Base-by-base conservation (phyloP, 306 rosid genomes). In the Crataegus laevigata region DNA sequence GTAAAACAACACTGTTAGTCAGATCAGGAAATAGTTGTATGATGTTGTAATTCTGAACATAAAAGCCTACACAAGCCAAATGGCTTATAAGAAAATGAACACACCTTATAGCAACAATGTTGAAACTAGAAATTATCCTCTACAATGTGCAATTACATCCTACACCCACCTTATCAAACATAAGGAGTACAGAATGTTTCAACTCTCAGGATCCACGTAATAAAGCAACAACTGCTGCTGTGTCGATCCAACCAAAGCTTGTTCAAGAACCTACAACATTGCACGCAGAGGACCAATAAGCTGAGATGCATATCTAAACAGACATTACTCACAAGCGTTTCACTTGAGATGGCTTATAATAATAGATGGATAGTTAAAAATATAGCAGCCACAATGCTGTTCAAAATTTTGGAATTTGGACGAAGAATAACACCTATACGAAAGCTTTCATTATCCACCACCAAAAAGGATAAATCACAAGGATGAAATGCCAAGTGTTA, bases 241-340 rank as follows among this genome's bases (percentile, higher is more conserved):
- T 73, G 65, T 62, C 22, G 58, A 73, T 36, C 70, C 58, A 63
- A 79, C 64, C 50, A 24, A 17, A 40, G 30, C 22, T 11, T 19
- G 43, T 45, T 73, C 69, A 79, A 79, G 82, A 67, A 67, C 82
- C 82, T 79, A 66, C 25, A 59, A 8, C 42, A 59, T 26, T 34
- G 38, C 38, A 67, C 45, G 25, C 70, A 73, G 21, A 79, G 50
- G 14, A 73, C 43, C 64, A 13, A 42, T 57, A 68, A 6, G 14
- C 51, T 30, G 52, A 21, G 22, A 68, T 11, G 29, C 52, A 38
- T 6, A 30, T 12, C 18, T 9, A 57, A 4, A 25, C 55, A 57
- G 24, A 57, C 55, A 58, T 10, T 18, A 17, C 58, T 68, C 11
- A 15, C n/a, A 38, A 21, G 18, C 11, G 11, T 57, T 55, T 71